Evolutionary conservation across 768 basidiomycete species (phyloP), one percentile per base, ranked within the genome.

Genomic region (Calocera viscosa): DNA sequence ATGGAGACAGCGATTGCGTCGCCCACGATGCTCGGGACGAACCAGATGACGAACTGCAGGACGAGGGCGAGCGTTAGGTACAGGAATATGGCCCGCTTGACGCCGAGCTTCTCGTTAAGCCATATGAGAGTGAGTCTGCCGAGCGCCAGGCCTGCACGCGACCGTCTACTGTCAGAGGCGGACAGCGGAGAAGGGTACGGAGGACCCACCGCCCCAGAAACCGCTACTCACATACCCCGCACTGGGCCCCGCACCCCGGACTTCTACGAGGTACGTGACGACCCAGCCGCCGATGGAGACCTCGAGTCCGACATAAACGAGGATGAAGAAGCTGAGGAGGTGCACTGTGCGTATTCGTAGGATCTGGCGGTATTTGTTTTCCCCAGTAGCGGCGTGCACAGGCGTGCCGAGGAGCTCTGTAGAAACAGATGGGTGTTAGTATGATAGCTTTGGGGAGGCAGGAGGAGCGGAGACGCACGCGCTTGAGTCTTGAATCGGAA

Each of bases 31-130:
- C 83, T 79, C 26, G 85, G 86, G 0, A 85, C 82, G 32, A 86
- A 78, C 88, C 89, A 91, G 40, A 91, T 77, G 8, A 86, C 71
- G 32, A 90, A 72, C 72, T 89, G 83, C n/a, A 90, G 78, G 2
- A 80, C 83, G 67, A 63, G 73, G 1, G 77, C 75, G 7, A 79
- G 68, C 39, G 75, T 1, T 28, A 71, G 72, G 70, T 81, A 80
- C 1, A 78, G n/a, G 68, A 72, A 79, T 53, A 80, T 72, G 1
- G 73, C 78, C 17, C 71, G 72, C 12, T 74, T 75, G 53, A 78
- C 77, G 32, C 79, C 79, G 33, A 80, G 53, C 71, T 75, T 75
- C 49, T 76, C 72, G 69, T 82, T 86, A 3, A 85, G 74, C 73
- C 80, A 81, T 24, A 86, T 75, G 10, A 86, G 76, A 1, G 76